Evolutionary conservation across 768 basidiomycete genomes (phyloP).

Genomic region (Hygrophoropsis aurantiaca): DNA sequence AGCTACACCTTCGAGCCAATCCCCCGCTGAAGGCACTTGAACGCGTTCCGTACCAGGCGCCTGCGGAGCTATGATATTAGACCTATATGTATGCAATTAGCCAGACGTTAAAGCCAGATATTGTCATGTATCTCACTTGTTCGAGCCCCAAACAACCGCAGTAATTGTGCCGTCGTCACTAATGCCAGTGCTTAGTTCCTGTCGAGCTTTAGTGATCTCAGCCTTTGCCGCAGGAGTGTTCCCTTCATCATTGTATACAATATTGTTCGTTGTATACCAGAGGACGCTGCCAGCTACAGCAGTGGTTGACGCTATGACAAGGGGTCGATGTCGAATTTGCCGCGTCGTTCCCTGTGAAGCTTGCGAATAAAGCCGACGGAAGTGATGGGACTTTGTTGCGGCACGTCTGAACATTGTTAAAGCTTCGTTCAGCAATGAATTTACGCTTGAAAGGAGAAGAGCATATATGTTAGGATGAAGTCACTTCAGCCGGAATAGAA

Average conservation of each 20-base stretch:
- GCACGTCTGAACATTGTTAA: slow-evolving; percentile 14
- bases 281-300: slow-evolving; percentile 35
- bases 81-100: slow-evolving; percentile 33
- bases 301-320: slow-evolving; percentile 24
- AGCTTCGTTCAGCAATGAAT: too few relatives aligned
- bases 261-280: slow-evolving; percentile 37
- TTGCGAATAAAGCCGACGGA: slow-evolving; percentile 14
- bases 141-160: slow-evolving; percentile 74
- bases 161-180: slow-evolving; percentile 34
- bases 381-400: neutral
- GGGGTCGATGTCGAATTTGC: slow-evolving; percentile 14
- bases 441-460: too few relatives aligned
- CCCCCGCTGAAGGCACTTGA: slow-evolving; percentile 47
- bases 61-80: slow-evolving; percentile 43
- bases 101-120: neutral
- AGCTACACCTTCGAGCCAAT: slow-evolving; percentile 67
- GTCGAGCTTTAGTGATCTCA: slow-evolving; percentile 1
- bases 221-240: slow-evolving; percentile 6
- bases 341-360: slow-evolving; percentile 22
- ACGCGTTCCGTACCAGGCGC: slow-evolving; percentile 39
- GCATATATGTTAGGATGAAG: too few relatives aligned
- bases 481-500: too few relatives aligned
- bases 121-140: slow-evolving; percentile 45
- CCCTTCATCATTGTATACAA: slow-evolving; percentile 36
- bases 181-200: slow-evolving; percentile 17